Base-by-base conservation (phyloP, 768 basidiomycete species). In the Lactarius sanguifluus region DNA sequence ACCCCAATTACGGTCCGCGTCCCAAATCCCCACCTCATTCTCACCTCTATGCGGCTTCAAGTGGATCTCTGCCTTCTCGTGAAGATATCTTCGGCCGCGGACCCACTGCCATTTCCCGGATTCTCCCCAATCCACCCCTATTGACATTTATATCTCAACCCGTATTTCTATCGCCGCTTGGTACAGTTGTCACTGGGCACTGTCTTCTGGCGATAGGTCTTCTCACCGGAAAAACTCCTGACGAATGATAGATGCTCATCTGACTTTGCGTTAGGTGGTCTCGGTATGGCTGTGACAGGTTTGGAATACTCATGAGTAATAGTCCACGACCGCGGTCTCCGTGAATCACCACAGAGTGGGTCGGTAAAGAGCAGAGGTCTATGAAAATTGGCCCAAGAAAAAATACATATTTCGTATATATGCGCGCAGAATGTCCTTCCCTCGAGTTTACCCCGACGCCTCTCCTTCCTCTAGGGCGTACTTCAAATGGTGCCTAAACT, bases 401-500 rank as follows among this genome's bases (percentile, higher is more conserved):
- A 25, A n/a, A 45, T 45, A 45, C 5, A 5, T 10, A 25, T 15
- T 25, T 52, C 50, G 50, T 52, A 52, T 52, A 52, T 52, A 23
- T 23, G 15, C 25, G 23, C 50, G 50, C 4, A 6, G 12, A 38
- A 12, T 25, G 25, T 15, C 10, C 23, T 16, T 13, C 25, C 23
- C 13, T 28, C 13, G 3, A 52, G 13, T 25, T 3, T 6, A n/a
- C 2, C 25, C 7, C 45, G 8, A 9, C 28, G 3, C 10, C 23
- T 15, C 47, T 18, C n/a, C 34, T n/a, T 60, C 32, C 43, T 15
- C 25, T 34, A 4, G 20, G 18, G 3, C 23, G 20, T 18, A 52
- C 23, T n/a, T 63, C 20, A 38, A 38, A 67, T 67, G 66, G 32
- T 58, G 15, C 40, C 50, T 13, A 40, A 59, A 25, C 40, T 67